Conservation (phyloP, 1,284 basidiomycete species). For the Lentinus polychrous region DNA sequence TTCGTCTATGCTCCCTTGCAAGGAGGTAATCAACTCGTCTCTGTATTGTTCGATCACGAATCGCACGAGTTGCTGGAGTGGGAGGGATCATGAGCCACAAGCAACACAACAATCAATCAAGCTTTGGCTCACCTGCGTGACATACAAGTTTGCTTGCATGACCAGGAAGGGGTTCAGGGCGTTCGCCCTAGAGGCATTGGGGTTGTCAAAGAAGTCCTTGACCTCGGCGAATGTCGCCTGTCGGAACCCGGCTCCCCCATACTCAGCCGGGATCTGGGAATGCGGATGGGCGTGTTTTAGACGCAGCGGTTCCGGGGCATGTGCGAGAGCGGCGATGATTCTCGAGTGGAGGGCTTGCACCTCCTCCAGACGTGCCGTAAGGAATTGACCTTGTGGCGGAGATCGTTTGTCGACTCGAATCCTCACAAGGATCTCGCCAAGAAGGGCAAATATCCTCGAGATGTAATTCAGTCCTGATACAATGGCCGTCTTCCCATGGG, state of each 20-base stretch:
- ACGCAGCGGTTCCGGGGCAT: constrained; percentile 64
- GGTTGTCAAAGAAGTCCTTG: constrained; percentile 84
- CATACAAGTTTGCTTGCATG: constrained; percentile 84
- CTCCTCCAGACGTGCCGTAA: constrained; percentile 73
- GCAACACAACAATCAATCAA: neutral
- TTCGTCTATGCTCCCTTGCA: constrained; percentile 61
- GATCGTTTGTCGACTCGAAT: constrained; percentile 80
- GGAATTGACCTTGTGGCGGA: constrained; percentile 75
- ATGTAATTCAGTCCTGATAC: constrained; percentile 83
- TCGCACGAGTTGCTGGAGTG: constrained; percentile 76
- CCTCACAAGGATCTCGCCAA: constrained; percentile 78
- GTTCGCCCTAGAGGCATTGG: constrained; percentile 74
- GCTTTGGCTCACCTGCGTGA: constrained; percentile 62
- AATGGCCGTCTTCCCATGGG: constrained; percentile 74
- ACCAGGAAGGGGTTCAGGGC: constrained; percentile 83
- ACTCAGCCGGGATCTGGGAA: constrained; percentile 49
- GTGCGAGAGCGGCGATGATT: constrained; percentile 61
- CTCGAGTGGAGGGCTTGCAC: constrained; percentile 69
- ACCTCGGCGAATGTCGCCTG: constrained; percentile 81
- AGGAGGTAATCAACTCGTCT: constrained; percentile 66
- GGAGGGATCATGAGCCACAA: neutral
- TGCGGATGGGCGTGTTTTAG: constrained; percentile 50
- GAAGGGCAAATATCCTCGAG: constrained; percentile 75
- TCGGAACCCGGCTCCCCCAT: constrained; percentile 61
- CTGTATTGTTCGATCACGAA: constrained; percentile 87